phyloP scores from a whole-genome alignment of 2,329 filamentous ascomycete species.

The Aspergillus melleus region DNA sequence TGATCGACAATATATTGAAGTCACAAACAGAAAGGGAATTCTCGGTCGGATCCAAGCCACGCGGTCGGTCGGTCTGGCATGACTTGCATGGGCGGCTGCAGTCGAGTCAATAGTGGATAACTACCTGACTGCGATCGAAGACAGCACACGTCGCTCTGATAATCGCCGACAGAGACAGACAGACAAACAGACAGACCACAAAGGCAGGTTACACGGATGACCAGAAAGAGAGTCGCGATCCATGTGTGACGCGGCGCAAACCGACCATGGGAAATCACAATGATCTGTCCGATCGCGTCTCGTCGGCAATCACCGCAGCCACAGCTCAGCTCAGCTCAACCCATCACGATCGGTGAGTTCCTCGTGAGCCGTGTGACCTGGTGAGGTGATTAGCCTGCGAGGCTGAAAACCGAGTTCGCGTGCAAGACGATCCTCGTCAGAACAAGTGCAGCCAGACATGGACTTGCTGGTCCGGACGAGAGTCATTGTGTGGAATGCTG shows the following conservation, averaged over 20 bases:
- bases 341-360: neutral
- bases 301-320: no score
- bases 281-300: neutral
- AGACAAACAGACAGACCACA: no score
- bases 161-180: neutral
- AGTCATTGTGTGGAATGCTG: no score
- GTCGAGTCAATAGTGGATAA: neutral
- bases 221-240: no score
- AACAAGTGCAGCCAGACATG: no score
- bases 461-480: no score
- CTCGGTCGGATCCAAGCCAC: neutral
- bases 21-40: neutral
- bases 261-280: neutral
- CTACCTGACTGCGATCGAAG: no score
- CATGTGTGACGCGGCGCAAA: neutral
- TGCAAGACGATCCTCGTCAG: no score
- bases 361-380: neutral
- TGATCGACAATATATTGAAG: neutral
- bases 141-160: neutral
- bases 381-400: no score
- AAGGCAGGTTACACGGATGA: neutral
- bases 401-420: no score
- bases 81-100: neutral
- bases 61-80: neutral
- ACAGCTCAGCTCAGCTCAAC: neutral